These are phyloP conservation scores for Exophiala sp. DNA, from an alignment of 2,329 filamentous ascomycete genomes.

Conservation along the genomic window DNA sequence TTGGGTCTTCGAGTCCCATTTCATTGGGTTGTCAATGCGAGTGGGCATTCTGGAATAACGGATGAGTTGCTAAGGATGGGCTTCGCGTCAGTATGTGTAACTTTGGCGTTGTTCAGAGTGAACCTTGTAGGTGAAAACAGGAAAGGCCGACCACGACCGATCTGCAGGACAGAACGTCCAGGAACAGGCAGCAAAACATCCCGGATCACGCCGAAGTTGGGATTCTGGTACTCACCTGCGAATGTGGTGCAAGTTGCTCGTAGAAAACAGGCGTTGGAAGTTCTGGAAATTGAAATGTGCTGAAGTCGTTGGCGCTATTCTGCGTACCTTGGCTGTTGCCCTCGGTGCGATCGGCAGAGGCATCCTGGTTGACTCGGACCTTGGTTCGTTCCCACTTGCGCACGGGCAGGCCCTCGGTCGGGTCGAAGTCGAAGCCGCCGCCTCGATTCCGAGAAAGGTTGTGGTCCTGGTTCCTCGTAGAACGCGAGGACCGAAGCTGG, in stretches of 20 bases:
- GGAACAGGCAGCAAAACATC: conserved; percentile 24
- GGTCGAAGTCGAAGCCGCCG: conserved; percentile 57
- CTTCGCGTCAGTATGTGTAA: not conserved
- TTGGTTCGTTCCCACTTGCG: conserved; percentile 78
- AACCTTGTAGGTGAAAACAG: not conserved
- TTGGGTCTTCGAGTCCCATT: conserved; percentile 25
- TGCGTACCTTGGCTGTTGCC: conserved; percentile 28
- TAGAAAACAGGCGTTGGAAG: conserved; percentile 84
- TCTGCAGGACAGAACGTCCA: not conserved
- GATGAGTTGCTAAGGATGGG: conserved; percentile 19
- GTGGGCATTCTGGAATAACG: conserved; percentile 23
- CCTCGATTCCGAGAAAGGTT: conserved; percentile 38
- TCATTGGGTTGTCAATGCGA: conserved; percentile 14
- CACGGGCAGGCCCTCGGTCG: conserved; percentile 71
- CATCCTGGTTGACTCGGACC: conserved; percentile 65
- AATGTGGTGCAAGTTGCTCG: conserved; percentile 59
- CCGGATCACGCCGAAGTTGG: conserved; percentile 34
- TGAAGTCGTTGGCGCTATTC: conserved; percentile 42
- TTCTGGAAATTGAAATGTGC: conserved; percentile 72
- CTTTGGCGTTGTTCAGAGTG: not conserved
- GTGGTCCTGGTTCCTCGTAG: conserved; percentile 53
- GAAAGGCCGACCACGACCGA: not conserved
- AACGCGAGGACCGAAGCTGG: conserved; percentile 23
- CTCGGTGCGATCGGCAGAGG: conserved; percentile 32
- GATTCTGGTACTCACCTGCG: conserved; percentile 19